Base-by-base conservation (phyloP, 768 basidiomycete species). In the Tricholoma terreum region DNA sequence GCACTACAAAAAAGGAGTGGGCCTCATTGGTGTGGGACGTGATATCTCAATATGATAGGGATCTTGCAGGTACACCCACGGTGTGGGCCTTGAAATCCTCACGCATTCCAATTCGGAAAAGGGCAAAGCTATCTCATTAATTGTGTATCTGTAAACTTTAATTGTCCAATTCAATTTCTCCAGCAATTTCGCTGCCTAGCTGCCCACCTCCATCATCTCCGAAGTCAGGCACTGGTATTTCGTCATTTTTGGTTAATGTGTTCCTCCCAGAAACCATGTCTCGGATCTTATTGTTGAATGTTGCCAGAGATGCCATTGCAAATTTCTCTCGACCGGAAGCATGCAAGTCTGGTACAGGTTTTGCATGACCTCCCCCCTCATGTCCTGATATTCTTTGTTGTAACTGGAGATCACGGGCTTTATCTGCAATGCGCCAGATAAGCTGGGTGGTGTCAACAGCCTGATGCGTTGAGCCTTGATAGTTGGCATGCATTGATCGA, bases 381-480 rank as follows among this genome's bases (percentile, higher is more conserved):
- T 10, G 31, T 6, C 10, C 10, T 33, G 31, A 33, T 10, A 33
- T 10, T 33, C 10, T 33, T 6, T 33, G 6, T 33, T 33, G 31
- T 5, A 33, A 10, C 5, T 33, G 31, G 31, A 33, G 31, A 1
- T 68, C 65, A 0, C 14, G 17, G 6, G 58, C 65, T 12, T 61
- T 65, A n/a, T 61, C 31, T 6, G 64, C 61, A 36, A 73, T 57
- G 2, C 58, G 62, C 63, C 56, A 64, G 0, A 68, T 63, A 0
- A 73, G 55, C 1, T 46, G 6, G 2, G 52, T 52, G 0, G 58
- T 63, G 46, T 74, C 52, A 3, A 58, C 57, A 0, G 42, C 54
- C 0, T 27, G 68, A 56, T 77, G 75, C 0, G 57, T 61, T 9
- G 59, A 59, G 0, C 69, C 64, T 38, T 67, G 65, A 46, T 75